phyloP scores from a whole-genome alignment of 768 basidiomycete genomes.

The Leccinum fibrillosum region DNA sequence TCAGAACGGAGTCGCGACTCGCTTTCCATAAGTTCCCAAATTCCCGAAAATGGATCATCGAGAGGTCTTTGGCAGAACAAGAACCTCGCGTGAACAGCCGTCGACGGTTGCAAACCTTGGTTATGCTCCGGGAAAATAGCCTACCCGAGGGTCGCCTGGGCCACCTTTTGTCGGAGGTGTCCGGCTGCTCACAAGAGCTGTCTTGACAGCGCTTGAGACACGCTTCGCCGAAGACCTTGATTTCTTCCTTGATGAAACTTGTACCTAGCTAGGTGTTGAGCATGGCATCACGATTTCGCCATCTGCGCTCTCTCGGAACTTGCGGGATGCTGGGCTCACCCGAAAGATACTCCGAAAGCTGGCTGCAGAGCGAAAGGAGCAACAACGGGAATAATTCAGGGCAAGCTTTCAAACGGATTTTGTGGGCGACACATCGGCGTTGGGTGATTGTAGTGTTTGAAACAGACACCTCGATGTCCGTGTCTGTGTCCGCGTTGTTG shows the following conservation, averaged over 20 bases:
- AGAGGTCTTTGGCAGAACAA: too few species aligned
- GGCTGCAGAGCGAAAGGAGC: background rate
- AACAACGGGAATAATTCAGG: background rate
- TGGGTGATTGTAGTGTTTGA: too few species aligned
- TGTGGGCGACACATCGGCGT: background rate
- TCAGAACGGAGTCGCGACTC: too few species aligned
- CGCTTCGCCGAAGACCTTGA: background rate
- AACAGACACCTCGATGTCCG: too few species aligned
- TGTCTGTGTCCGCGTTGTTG: too few species aligned
- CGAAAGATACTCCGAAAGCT: slow-evolving; percentile 1
- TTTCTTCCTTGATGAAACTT: slow-evolving; percentile 1
- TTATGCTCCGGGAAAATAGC: too few species aligned
- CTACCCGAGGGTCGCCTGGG: too few species aligned
- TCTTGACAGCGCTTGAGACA: background rate
- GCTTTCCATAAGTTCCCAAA: too few species aligned
- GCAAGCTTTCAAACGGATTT: background rate
- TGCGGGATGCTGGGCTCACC: slow-evolving; percentile 5
- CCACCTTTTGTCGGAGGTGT: background rate
- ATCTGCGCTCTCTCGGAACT: slow-evolving; percentile 14
- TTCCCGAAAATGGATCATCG: too few species aligned
- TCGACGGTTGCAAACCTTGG: too few species aligned
- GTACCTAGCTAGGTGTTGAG: background rate
- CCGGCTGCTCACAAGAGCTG: background rate
- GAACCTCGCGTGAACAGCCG: too few species aligned
- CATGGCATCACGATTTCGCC: slow-evolving; percentile 22